A percentile compares a stretch with the other conserved stretches of the same genome.
phyloP scores from a whole-genome alignment of 306 rosid species.

The Rosa chinensis region DNA sequence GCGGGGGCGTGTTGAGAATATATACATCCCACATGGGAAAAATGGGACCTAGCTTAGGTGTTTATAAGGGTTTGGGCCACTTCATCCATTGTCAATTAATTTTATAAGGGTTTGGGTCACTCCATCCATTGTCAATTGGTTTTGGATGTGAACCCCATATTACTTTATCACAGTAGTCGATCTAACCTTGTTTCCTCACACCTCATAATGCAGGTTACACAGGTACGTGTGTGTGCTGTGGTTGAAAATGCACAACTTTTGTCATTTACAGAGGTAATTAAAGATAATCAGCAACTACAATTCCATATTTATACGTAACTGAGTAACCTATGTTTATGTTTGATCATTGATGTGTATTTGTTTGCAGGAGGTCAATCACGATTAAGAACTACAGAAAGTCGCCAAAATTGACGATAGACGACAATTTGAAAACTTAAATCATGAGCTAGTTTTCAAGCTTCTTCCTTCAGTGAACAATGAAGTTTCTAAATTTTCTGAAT shows the following conservation, averaged over 20 bases:
- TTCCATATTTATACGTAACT: background rate
- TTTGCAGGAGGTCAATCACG: background rate
- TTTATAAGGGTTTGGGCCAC: no score
- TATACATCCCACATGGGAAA: no score
- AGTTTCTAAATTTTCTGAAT: background rate
- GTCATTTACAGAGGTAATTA: background rate
- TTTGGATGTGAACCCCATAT: no score
- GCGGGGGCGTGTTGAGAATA: no score
- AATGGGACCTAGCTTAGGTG: background rate
- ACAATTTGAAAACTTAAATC: background rate
- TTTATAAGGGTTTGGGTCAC: no score
- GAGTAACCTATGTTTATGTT: background rate
- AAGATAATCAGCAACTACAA: background rate
- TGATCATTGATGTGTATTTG: background rate
- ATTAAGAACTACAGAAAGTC: background rate
- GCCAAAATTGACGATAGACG: background rate
- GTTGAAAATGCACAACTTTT: background rate
- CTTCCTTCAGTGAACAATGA: background rate
- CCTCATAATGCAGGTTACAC: background rate
- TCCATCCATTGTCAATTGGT: no score
- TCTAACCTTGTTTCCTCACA: background rate
- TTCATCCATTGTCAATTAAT: no score
- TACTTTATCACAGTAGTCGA: background rate
- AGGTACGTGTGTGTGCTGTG: background rate
- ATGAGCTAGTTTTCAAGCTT: background rate